Percentiles rank a stretch among this genome's conserved stretches.
phyloP scores from a whole-genome alignment of 768 basidiomycete species.

The Pisolithus sp. region DNA sequence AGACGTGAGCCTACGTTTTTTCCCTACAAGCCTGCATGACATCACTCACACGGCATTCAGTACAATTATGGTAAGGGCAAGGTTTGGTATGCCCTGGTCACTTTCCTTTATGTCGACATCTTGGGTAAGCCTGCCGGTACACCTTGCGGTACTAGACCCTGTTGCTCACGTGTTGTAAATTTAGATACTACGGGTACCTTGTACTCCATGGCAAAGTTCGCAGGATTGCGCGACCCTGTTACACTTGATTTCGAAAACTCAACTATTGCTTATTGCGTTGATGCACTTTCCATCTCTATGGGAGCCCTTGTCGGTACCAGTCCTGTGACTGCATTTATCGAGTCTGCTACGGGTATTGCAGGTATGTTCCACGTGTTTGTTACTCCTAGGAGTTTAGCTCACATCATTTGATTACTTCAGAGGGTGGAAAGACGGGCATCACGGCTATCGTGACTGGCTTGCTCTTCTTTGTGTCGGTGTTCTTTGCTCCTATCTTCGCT shows the following conservation, averaged over 20 bases:
- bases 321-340: conserved; percentile 78
- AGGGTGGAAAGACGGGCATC: conserved; percentile 85
- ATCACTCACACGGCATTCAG: conserved; percentile 11
- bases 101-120: conserved; percentile 87
- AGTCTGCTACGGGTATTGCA: conserved; percentile 75
- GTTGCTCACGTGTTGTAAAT: background rate
- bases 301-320: conserved; percentile 76
- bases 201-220: conserved; percentile 89
- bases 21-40: too few species aligned
- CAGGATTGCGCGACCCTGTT: conserved; percentile 77
- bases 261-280: conserved; percentile 76
- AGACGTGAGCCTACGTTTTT: conserved; percentile 39
- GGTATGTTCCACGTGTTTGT: conserved; percentile 33
- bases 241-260: conserved; percentile 85
- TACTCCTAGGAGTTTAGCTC: background rate
- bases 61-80: conserved; percentile 53
- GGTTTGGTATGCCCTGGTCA: conserved; percentile 84
- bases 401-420: conserved; percentile 28
- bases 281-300: conserved; percentile 76
- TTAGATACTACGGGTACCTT: conserved; percentile 58
- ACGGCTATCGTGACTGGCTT: conserved; percentile 68
- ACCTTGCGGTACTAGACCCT: background rate
- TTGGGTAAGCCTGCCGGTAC: conserved; percentile 42
- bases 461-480: conserved; percentile 77
- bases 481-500: conserved; percentile 86